phyloP scores from a whole-genome alignment of 441 rosid genomes.

The Euphorbia celastroides region DNA sequence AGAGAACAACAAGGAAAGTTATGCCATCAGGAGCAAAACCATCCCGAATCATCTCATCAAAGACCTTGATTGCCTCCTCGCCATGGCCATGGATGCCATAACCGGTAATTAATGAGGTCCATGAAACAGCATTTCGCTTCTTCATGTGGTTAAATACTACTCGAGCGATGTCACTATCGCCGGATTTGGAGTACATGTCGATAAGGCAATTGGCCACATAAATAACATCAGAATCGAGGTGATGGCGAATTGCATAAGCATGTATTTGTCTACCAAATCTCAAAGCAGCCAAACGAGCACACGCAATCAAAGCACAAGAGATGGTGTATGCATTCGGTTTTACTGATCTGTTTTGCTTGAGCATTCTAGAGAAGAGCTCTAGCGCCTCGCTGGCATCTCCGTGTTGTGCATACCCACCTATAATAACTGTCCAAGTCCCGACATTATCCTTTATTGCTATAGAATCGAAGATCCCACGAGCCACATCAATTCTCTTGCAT shows the following conservation, averaged over 20 bases:
- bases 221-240: conserved; percentile 21
- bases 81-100: conserved; percentile 91
- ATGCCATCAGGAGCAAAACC: conserved; percentile 60
- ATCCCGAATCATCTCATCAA: conserved; percentile 50
- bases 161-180: conserved; percentile 53
- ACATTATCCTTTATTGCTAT: conserved; percentile 41
- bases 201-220: conserved; percentile 64
- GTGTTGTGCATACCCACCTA: conserved; percentile 65
- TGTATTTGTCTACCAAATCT: conserved; percentile 63
- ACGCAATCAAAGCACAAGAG: conserved; percentile 65
- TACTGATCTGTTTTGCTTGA: conserved; percentile 31
- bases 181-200: conserved; percentile 85
- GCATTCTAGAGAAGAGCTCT: conserved; percentile 45
- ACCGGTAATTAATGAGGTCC: conserved; percentile 79
- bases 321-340: conserved; percentile 67
- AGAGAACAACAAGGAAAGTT: conserved; percentile 66
- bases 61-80: conserved; percentile 50
- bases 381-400: conserved; percentile 64
- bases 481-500: conserved; percentile 45
- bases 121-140: conserved; percentile 60
- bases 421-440: conserved; percentile 70
- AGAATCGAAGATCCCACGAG: conserved; percentile 53
- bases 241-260: conserved; percentile 48
- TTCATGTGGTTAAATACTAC: conserved; percentile 56
- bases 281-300: conserved; percentile 58